Percentiles rank a stretch among this genome's conserved stretches.
Evolutionary conservation across 2,329 filamentous ascomycete genomes (phyloP).

Genomic region (Xylariaceae sp.): DNA sequence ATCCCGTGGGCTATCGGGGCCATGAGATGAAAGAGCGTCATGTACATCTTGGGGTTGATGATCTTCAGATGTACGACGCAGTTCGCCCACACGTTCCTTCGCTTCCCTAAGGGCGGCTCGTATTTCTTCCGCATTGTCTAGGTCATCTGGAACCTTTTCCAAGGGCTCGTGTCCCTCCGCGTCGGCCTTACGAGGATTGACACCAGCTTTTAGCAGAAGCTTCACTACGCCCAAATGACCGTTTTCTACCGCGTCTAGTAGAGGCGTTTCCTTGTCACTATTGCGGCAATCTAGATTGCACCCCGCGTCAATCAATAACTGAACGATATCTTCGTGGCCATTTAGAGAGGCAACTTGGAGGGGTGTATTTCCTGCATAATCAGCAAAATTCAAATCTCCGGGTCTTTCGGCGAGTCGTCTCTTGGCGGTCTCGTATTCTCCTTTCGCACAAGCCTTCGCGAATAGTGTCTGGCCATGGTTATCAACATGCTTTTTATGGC

Average conservation of each 20-base stretch:
- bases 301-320: slow-evolving; percentile 75
- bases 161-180: slow-evolving; percentile 89
- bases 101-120: slow-evolving; percentile 59
- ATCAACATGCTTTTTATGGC: slow-evolving; percentile 82
- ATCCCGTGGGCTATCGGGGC: slow-evolving; percentile 52
- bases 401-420: slow-evolving; percentile 70
- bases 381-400: slow-evolving; percentile 80
- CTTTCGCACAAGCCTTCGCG: slow-evolving; percentile 82
- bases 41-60: slow-evolving; percentile 43
- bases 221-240: slow-evolving; percentile 84
- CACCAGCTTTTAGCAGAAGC: slow-evolving; percentile 75
- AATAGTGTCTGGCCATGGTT: slow-evolving; percentile 87
- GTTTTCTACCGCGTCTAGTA: slow-evolving; percentile 95
- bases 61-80: slow-evolving; percentile 54
- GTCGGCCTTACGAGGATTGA: slow-evolving; percentile 87
- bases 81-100: slow-evolving; percentile 49
- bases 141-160: slow-evolving; percentile 69
- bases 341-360: slow-evolving; percentile 88
- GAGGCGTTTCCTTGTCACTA: slow-evolving; percentile 82
- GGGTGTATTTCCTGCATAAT: slow-evolving; percentile 95
- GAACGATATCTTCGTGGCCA: slow-evolving; percentile 80
- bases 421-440: slow-evolving; percentile 74
- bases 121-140: slow-evolving; percentile 75
- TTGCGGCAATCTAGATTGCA: slow-evolving; percentile 77
- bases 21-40: slow-evolving; percentile 48